These are phyloP conservation scores for Kwoniella dejecticola DNA, from an alignment of 768 basidiomycete species.

Conservation along the genomic window DNA sequence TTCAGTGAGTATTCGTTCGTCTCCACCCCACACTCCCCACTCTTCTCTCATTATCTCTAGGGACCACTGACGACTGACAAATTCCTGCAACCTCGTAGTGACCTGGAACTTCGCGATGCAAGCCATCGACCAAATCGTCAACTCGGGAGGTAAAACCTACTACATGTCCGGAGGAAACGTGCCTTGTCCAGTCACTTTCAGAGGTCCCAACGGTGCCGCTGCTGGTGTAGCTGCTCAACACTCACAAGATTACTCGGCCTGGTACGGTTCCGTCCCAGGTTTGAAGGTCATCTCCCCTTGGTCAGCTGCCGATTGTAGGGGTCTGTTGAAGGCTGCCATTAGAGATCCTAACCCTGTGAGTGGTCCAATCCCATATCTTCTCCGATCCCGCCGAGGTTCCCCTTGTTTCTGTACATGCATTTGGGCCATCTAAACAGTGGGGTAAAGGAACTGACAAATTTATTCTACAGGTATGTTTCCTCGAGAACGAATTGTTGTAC, in stretches of 20 bases:
- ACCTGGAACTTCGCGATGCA: constrained; percentile 99
- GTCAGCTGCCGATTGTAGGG: constrained; percentile 99
- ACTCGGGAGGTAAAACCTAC: constrained; percentile 99
- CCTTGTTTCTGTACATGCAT: no score
- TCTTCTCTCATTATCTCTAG: no score
- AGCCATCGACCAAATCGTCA: constrained; percentile 99
- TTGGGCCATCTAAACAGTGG: no score
- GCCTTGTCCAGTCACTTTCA: constrained; percentile 97
- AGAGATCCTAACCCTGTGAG: constrained; percentile 89
- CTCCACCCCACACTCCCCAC: no score
- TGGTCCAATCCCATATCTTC: background rate
- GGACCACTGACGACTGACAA: no score
- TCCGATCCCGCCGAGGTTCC: background rate
- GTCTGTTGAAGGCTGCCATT: constrained; percentile 94
- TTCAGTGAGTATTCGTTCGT: constrained; percentile 66
- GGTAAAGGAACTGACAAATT: no score
- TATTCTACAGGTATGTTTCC: constrained; percentile 88
- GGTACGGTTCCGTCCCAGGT: constrained; percentile 71
- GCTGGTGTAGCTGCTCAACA: constrained; percentile 71
- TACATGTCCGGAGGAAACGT: constrained; percentile 99
- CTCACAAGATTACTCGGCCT: constrained; percentile 32
- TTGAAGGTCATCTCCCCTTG: constrained; percentile 97
- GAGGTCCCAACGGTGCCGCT: constrained; percentile 98
- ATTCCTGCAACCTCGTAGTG: constrained; percentile 59
- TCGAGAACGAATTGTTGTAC: constrained; percentile 99